Conservation (phyloP, 169 alveolate genomes). For the Eimeria acervulina region DNA sequence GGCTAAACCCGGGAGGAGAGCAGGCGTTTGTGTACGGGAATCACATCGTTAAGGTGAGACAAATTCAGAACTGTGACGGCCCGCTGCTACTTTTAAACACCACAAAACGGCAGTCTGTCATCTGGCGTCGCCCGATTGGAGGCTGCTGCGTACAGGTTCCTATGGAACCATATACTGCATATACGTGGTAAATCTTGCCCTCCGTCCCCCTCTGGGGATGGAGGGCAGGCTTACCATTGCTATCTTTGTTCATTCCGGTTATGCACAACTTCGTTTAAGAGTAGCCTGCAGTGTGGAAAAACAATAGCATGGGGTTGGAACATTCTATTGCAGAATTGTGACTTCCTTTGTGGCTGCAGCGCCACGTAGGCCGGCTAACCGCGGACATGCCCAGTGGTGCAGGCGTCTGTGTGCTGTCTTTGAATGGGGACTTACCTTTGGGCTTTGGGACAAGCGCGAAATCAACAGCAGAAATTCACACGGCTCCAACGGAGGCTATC, state of each 20-base stretch:
- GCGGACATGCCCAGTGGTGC: constrained; percentile 84
- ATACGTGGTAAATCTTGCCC: not conserved
- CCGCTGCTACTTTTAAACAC: not conserved
- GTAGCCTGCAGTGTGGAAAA: not conserved
- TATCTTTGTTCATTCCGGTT: not conserved
- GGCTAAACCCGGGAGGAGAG: constrained; percentile 97
- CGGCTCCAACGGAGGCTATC: constrained; percentile 91
- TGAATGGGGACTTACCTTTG: constrained; percentile 85
- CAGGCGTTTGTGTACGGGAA: constrained; percentile 96
- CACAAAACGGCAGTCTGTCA: not conserved
- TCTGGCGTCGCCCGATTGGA: not conserved
- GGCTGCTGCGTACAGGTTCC: not conserved
- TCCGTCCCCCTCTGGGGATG: not conserved
- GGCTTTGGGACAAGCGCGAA: constrained; percentile 97
- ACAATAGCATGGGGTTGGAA: not conserved
- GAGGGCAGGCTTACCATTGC: not conserved
- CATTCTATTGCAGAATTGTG: not conserved
- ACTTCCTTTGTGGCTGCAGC: constrained; percentile 71
- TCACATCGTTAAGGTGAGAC: constrained; percentile 93
- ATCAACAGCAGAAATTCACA: constrained; percentile 93
- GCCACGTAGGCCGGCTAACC: constrained; percentile 92
- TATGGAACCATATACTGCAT: not conserved
- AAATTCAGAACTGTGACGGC: not conserved
- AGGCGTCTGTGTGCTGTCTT: constrained; percentile 83
- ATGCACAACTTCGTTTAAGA: not conserved